Percentiles rank a stretch among this genome's conserved stretches.
Evolutionary conservation across 257 asterid genomes (phyloP).

Genomic region (Solanum etuberosum): DNA sequence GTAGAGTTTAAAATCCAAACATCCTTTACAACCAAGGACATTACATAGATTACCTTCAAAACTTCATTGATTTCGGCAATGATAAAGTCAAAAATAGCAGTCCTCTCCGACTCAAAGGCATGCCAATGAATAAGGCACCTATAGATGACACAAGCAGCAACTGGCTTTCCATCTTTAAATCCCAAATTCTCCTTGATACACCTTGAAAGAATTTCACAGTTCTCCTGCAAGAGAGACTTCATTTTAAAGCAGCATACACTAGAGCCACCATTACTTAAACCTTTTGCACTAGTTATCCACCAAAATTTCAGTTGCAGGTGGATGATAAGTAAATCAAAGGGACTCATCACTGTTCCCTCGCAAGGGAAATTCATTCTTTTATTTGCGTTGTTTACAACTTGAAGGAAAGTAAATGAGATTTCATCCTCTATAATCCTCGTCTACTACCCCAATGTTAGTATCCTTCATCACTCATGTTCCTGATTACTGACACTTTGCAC

Average conservation of each 20-base stretch:
- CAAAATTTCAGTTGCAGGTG: background rate
- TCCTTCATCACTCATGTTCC: background rate
- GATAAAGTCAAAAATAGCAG: slow-evolving; percentile 75
- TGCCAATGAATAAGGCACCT: slow-evolving; percentile 95
- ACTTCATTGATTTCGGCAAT: slow-evolving; percentile 77
- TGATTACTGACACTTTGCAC: background rate
- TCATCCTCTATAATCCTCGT: background rate
- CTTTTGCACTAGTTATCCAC: background rate
- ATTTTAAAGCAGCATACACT: background rate
- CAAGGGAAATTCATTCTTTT: background rate
- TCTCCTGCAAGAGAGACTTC: slow-evolving; percentile 37
- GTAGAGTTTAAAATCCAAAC: background rate
- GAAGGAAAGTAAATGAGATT: background rate
- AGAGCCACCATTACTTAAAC: background rate
- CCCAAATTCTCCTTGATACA: slow-evolving; percentile 89
- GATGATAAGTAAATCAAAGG: background rate
- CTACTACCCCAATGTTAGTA: background rate
- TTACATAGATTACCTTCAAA: slow-evolving; percentile 48
- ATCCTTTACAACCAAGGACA: background rate
- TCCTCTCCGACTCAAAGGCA: slow-evolving; percentile 94
- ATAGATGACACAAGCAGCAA: slow-evolving; percentile 90
- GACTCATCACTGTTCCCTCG: background rate
- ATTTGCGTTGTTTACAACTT: background rate
- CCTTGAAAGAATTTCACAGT: slow-evolving; percentile 62
- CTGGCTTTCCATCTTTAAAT: slow-evolving; percentile 85